These are phyloP conservation scores for Sideroxylon spinosum DNA, from an alignment of 179 eudicot genomes.

Conservation along the genomic window DNA sequence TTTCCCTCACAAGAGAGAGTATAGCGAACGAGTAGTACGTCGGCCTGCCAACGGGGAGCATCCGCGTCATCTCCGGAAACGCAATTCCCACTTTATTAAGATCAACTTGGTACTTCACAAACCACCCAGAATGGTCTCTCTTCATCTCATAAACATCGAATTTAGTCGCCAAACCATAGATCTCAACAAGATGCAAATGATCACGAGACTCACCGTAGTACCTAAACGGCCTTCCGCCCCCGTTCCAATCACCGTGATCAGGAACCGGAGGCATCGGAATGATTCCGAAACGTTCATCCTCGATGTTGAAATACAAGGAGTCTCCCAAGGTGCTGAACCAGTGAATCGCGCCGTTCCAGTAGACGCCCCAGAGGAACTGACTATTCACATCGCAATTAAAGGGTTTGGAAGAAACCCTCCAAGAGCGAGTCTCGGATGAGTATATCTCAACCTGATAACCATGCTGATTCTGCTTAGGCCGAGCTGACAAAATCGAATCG, in stretches of 20 bases:
- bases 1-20: constrained; percentile 18
- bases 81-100: constrained; percentile 6
- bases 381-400: neutral
- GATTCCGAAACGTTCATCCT: constrained; percentile 11
- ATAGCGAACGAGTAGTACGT: constrained; percentile 3
- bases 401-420: neutral
- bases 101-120: constrained; percentile 26
- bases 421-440: constrained; percentile 14
- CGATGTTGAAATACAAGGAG: constrained; percentile 11
- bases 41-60: neutral
- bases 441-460: constrained; percentile 16
- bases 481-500: neutral
- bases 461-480: neutral
- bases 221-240: neutral
- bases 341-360: constrained; percentile 18
- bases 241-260: neutral
- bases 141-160: constrained; percentile 26
- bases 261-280: constrained; percentile 8
- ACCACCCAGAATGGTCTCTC: constrained; percentile 29
- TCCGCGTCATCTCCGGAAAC: constrained; percentile 20
- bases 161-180: neutral
- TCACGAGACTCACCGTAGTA: constrained; percentile 11
- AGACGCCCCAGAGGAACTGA: neutral
- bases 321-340: constrained; percentile 10
- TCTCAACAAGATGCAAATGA: constrained; percentile 17